Base-by-base conservation (phyloP, 345 rosid species). In the Stellera chamaejasme region DNA sequence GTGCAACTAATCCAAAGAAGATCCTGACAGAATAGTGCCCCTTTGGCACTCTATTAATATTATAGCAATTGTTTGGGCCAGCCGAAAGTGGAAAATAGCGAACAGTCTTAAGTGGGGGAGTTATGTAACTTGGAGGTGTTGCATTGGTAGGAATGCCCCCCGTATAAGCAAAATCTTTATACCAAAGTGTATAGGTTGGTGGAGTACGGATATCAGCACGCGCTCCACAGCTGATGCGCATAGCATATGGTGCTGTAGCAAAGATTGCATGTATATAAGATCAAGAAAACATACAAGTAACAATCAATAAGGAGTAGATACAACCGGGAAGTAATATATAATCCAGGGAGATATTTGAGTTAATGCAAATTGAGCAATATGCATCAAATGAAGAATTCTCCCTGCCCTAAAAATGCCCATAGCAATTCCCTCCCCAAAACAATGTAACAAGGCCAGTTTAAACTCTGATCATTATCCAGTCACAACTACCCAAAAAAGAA, bases 191-290 rank as follows among this genome's bases (percentile, higher is more conserved):
- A 67, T 87, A 82, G 13, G 92, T 87, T 36, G 93, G 99, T 6
- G 79, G 68, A 0, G 95, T 80, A 36, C 63, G 75, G 43, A 87
- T 74, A 67, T 80, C 66, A 8, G 64, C 61, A 13, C 96, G 76
- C 39, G 96, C 78, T 61, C 99, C 99, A 63, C 99, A 90, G 66
- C 99, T 94, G 26, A 94, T 87, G 60, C 97, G 83, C 78, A 87
- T 70, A 0, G 81, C 95, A 81, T 76, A 90, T 11, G 99, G 99
- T 11, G 72, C 99, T 94, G 80, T 48, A 52, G 47, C 56, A 66
- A 52, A 69, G 46, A 65, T 56, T 7, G 60, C 13, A n/a, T 32
- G 39, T 28, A 8, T 45, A 51, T 45, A 48, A 56, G 28, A 51
- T 58, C 45, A 32, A 41, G 6, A 27, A 2, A 28, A 13, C 43